phyloP scores from a whole-genome alignment of 768 basidiomycete genomes.

The Lactarius pseudohatsudake region DNA sequence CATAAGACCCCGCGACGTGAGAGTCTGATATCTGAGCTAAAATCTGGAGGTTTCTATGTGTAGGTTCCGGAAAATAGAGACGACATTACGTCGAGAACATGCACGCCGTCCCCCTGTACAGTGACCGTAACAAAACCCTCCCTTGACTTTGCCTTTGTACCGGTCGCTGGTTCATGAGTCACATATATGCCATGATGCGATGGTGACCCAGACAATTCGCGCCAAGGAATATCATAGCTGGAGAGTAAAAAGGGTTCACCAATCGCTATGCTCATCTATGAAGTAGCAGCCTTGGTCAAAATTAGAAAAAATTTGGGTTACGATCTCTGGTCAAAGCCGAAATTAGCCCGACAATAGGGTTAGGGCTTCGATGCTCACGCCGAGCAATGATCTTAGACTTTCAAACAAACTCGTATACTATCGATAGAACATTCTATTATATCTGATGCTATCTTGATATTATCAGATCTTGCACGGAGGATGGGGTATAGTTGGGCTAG shows the following conservation, averaged over 20 bases:
- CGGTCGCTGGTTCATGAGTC: constrained; percentile 37
- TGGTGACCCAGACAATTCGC: neutral
- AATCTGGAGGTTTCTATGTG: neutral
- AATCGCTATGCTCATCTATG: constrained; percentile 23
- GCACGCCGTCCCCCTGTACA: constrained; percentile 72
- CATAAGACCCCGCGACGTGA: constrained; percentile 24
- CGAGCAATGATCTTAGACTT: neutral
- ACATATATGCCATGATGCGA: constrained; percentile 35
- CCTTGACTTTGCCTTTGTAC: constrained; percentile 31
- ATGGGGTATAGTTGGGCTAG: constrained; percentile 16
- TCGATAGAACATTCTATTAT: constrained; percentile 24
- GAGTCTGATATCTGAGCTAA: constrained; percentile 23
- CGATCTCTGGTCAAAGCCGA: neutral
- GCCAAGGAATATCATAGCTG: constrained; percentile 21
- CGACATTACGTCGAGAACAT: constrained; percentile 64
- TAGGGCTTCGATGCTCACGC: constrained; percentile 9
- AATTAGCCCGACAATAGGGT: constrained; percentile 11
- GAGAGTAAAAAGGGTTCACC: constrained; percentile 28
- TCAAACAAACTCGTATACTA: constrained; percentile 17
- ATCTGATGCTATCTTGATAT: constrained; percentile 17
- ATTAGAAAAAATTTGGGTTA: neutral
- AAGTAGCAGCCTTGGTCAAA: neutral
- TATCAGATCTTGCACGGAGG: constrained; percentile 23
- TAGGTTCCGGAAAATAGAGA: neutral
- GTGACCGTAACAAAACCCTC: constrained; percentile 67